Percentiles rank a stretch among this genome's conserved stretches.
These are phyloP conservation scores for Camellia oleifera DNA, from an alignment of 179 eudicot species.

Conservation along the genomic window DNA sequence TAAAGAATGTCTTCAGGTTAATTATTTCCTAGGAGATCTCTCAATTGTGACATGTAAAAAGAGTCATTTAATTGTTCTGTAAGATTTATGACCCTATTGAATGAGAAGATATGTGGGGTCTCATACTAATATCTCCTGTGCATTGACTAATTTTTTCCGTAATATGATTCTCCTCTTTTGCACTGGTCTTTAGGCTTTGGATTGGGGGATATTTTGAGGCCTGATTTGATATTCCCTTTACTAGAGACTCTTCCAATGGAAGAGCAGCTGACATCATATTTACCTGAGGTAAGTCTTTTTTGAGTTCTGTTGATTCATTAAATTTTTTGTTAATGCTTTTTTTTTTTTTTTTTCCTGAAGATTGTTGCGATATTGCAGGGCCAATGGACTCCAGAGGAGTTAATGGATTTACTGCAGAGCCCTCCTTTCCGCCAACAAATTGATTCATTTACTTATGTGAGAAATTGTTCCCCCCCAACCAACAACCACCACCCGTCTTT, in stretches of 20 bases:
- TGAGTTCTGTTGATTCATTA: background rate
- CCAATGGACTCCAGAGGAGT: conserved; percentile 60
- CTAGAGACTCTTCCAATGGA: conserved; percentile 67
- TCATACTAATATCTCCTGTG: background rate
- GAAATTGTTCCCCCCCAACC: conserved; percentile 15
- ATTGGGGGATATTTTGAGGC: conserved; percentile 91
- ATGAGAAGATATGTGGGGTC: background rate
- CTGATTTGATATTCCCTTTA: conserved; percentile 72
- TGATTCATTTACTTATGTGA: conserved; percentile 94
- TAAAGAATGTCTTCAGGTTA: background rate
- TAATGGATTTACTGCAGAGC: conserved; percentile 84
- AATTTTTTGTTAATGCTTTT: conserved; percentile 6
- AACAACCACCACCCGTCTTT: background rate
- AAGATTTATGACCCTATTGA: background rate
- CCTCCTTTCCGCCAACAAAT: conserved; percentile 99
- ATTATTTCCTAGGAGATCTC: background rate
- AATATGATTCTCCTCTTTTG: background rate
- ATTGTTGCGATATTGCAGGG: conserved; percentile 51
- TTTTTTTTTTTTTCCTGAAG: conserved; percentile 9
- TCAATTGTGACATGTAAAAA: background rate
- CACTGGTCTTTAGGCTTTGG: conserved; percentile 62
- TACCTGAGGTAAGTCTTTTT: conserved; percentile 75
- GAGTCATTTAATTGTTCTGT: background rate
- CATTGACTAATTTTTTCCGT: background rate
- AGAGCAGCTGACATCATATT: conserved; percentile 64